phyloP scores from a whole-genome alignment of 2,329 filamentous ascomycete genomes.

The Hortaea werneckii region DNA sequence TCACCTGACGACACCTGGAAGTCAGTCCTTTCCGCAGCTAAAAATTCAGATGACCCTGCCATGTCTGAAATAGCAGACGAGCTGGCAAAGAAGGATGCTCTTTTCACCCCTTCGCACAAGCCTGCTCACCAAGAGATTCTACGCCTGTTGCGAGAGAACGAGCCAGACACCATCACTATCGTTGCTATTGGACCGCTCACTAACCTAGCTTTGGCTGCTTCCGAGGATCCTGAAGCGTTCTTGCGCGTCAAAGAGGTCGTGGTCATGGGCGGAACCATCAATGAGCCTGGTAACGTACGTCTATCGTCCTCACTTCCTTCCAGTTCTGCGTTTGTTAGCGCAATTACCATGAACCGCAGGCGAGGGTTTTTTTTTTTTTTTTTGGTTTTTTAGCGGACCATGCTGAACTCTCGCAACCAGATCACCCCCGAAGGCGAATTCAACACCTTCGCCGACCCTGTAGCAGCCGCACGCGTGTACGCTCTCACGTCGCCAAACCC shows the following conservation, averaged over 20 bases:
- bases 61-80: slow-evolving; percentile 28
- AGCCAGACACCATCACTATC: slow-evolving; percentile 76
- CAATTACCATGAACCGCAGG: not conserved
- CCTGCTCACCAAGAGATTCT: slow-evolving; percentile 80
- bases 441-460: slow-evolving; percentile 77
- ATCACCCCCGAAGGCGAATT: slow-evolving; percentile 79
- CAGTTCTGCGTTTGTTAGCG: not conserved
- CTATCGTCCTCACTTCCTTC: slow-evolving; percentile 2
- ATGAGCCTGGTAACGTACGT: slow-evolving; percentile 61
- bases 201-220: slow-evolving; percentile 82
- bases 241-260: slow-evolving; percentile 81
- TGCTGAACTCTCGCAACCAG: slow-evolving; percentile 29
- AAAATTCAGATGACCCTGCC: slow-evolving; percentile 17
- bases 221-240: slow-evolving; percentile 81
- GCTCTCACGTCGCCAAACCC: slow-evolving; percentile 49
- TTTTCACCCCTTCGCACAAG: slow-evolving; percentile 65
- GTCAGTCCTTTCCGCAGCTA: slow-evolving; percentile 30
- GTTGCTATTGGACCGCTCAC: slow-evolving; percentile 84
- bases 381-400: slow-evolving; percentile 31
- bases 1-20: slow-evolving; percentile 39
- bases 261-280: slow-evolving; percentile 86
- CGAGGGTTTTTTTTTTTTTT: not conserved
- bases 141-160: slow-evolving; percentile 71
- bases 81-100: slow-evolving; percentile 31
- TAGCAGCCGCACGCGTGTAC: slow-evolving; percentile 39